These are phyloP conservation scores for Moesziomyces globuligerus DNA, from an alignment of 1,284 basidiomycete species.

Conservation along the genomic window DNA sequence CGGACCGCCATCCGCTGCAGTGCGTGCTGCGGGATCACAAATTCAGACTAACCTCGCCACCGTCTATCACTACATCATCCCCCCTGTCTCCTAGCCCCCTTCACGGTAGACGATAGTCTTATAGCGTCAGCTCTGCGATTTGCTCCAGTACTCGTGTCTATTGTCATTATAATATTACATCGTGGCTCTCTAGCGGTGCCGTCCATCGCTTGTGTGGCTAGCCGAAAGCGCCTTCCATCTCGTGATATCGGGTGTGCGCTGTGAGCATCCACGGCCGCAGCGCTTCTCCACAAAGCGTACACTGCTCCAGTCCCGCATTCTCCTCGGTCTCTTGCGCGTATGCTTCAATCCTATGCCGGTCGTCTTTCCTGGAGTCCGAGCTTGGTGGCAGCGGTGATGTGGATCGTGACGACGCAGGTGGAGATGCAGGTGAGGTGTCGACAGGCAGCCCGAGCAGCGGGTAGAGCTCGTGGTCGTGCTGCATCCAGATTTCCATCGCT, in stretches of 20 bases:
- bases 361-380: not conserved
- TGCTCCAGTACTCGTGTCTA: too few relatives aligned
- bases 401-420: not conserved
- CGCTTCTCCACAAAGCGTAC: conserved; percentile 18
- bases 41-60: too few relatives aligned
- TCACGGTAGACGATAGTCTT: too few relatives aligned
- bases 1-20: too few relatives aligned
- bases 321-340: too few relatives aligned
- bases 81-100: too few relatives aligned
- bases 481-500: conserved; percentile 52
- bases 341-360: conserved; percentile 9
- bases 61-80: too few relatives aligned
- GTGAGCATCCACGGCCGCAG: conserved; percentile 21
- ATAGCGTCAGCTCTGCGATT: too few relatives aligned
- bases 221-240: conserved; percentile 3
- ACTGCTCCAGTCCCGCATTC: conserved; percentile 1
- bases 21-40: too few relatives aligned
- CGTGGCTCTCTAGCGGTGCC: not conserved
- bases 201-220: not conserved
- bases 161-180: too few relatives aligned
- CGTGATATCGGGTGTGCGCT: conserved; percentile 27
- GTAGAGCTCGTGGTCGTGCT: conserved; percentile 58
- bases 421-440: not conserved
- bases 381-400: not conserved
- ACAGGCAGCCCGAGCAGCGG: conserved; percentile 40